Evolutionary conservation across 2,329 filamentous ascomycete genomes (phyloP), one percentile per base, ranked within the genome.

Genomic region (Thelonectria discophora): DNA sequence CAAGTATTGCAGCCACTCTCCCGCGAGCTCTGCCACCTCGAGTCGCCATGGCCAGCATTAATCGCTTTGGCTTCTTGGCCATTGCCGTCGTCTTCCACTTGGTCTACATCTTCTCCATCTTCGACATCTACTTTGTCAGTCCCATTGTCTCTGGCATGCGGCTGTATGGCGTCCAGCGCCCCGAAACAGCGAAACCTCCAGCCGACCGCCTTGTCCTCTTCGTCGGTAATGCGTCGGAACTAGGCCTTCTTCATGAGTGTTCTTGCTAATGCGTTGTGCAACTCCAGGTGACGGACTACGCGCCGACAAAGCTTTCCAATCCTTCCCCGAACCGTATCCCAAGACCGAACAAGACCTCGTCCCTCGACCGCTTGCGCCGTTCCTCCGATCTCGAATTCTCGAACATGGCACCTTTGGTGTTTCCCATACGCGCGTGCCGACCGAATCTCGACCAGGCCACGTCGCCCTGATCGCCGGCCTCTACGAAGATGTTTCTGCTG

Each of bases 51-150:
- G 83, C 84, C 64, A 75, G 80, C 62, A 79, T 84, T 68, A 80
- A 80, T 69, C 92, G 94, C 75, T 86, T 91, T 74, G 90, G 89
- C 75, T 98, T 99, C 76, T 80, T 98, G 77, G 89, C 90, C 75
- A 87, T 97, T 75, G 95, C 95, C 70, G 86, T 97, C 74, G 81
- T 94, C 63, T 99, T 99, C 76, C 96, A 99, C 79, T 77, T 98
- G 55, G 87, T 97, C 67, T 99, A 99, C 77, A 90, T 97, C 58
- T 91, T 90, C 75, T 97, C 93, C 62, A 98, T 98, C 73, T 99
- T 99, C 80, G 94, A 97, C 77, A 95, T 98, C 66, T 98, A 99
- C 80, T 99, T 99, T 75, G 93, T 97, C 74, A 97, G 93, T 76
- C 95, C 95, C 20, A 95, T 99, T 70, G 95, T 98, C 56, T 91